These are phyloP conservation scores for Boletus insuetus DNA, from an alignment of 768 basidiomycete genomes.

Conservation along the genomic window DNA sequence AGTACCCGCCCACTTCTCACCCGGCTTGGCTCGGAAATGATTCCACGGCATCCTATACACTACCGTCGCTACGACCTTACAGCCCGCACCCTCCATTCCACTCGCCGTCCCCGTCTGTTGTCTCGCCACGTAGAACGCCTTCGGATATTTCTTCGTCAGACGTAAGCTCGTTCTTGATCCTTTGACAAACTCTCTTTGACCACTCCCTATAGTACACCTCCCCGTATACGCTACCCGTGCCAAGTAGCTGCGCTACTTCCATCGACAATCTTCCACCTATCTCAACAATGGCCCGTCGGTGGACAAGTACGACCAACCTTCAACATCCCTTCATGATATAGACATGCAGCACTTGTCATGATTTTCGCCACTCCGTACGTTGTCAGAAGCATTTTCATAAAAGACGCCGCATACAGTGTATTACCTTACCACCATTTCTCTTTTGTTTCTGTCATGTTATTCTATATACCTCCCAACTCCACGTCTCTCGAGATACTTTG, in stretches of 20 bases:
- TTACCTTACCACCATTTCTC: background rate
- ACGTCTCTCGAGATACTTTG: background rate
- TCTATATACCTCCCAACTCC: constrained; percentile 7
- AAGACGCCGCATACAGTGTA: constrained; percentile 15
- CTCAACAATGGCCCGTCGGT: constrained; percentile 36
- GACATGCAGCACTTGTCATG: constrained; percentile 13
- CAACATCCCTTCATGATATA: constrained; percentile 36
- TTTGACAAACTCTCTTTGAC: constrained; percentile 2
- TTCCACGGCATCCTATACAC: constrained; percentile 25
- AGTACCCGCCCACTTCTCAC: constrained; percentile 24
- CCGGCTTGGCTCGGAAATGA: constrained; percentile 30
- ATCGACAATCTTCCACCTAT: constrained; percentile 34
- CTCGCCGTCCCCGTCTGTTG: constrained; percentile 27
- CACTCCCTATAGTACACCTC: constrained; percentile 17
- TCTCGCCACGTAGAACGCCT: constrained; percentile 26
- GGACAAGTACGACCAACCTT: constrained; percentile 33
- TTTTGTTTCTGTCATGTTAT: constrained; percentile 2
- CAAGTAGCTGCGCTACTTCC: constrained; percentile 29
- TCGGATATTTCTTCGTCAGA: constrained; percentile 26
- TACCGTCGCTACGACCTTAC: constrained; percentile 29
- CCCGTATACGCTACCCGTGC: constrained; percentile 23
- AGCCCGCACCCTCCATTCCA: constrained; percentile 26
- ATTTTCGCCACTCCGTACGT: background rate
- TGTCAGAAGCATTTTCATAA: constrained; percentile 8
- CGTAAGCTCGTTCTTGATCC: constrained; percentile 11